Base-by-base conservation (phyloP, 225 moss, liverwort and hornwort genomes). In the Pseudoscleropodium purum region DNA sequence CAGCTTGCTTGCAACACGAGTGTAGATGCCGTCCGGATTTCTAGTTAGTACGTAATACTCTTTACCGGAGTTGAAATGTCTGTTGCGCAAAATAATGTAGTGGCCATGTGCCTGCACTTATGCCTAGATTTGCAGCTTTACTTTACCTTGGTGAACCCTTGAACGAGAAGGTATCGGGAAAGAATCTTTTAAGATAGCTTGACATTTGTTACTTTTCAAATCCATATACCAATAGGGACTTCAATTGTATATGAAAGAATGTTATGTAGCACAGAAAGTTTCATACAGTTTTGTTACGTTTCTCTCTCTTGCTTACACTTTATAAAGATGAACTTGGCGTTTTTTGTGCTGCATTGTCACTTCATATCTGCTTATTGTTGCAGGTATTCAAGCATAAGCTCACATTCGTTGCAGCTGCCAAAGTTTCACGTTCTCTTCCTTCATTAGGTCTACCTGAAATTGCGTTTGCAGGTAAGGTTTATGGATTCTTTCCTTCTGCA, bases 321-420 rank as follows among this genome's bases (percentile, higher is more conserved):
- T 77, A 82, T 34, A 16, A 56, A 56, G 36, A 70, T 83, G 59
- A 30, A 60, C 45, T 72, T 81, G 41, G 52, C 43, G 14, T 66
- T 84, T 64, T 31, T 31, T 69, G 87, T 75, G 74, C 59, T 59
- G 51, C 85, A 26, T 88, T 90, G 64, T 83, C 79, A 39, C 49
- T 85, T 85, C 54, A 81, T 81, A 24, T 76, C 85, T 87, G 51
- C 84, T 87, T 84, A 59, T 37, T 52, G 68, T 52, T 94, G 91
- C 89, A 99, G 98, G 90, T 96, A 29, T 99, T 99, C 84, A 97
- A 93, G 93, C 90, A 93, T 73, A 99, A 97, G 90, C 95, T 96
- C 60, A 95, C 93, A 37, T 99, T 99, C 86, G 91, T 94, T 87
- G 98, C 98, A 77, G 96, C 98, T 90, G 98, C 98, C 82, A 99